Percentiles rank a stretch among this genome's conserved stretches.
These are phyloP conservation scores for Wickerhamiella slavikovae DNA, from an alignment of 805 yeast species.

Conservation along the genomic window DNA sequence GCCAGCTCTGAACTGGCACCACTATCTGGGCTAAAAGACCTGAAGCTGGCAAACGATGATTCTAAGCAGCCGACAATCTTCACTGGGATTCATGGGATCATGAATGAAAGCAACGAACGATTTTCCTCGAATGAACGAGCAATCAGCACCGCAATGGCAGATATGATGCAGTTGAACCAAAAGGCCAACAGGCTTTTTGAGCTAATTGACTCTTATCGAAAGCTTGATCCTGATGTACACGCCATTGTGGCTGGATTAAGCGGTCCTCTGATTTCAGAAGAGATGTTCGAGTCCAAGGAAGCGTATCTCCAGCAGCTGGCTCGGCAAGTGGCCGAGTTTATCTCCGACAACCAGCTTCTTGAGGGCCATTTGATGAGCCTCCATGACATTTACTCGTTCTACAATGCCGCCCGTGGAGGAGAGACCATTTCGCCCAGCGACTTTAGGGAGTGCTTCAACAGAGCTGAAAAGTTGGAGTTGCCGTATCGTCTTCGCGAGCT, in stretches of 20 bases:
- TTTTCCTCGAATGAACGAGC: slow-evolving; percentile 38
- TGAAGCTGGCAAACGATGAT: too few relatives aligned
- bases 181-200: slow-evolving; percentile 53
- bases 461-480: slow-evolving; percentile 34
- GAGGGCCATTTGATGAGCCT: slow-evolving; percentile 41
- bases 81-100: slow-evolving; percentile 54
- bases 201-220: slow-evolving; percentile 23
- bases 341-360: slow-evolving; percentile 25
- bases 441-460: slow-evolving; percentile 36
- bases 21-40: too few relatives aligned
- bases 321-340: slow-evolving; percentile 58
- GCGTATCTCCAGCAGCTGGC: slow-evolving; percentile 37
- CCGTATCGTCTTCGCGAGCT: slow-evolving; percentile 30
- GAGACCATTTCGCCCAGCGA: slow-evolving; percentile 54
- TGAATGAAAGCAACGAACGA: slow-evolving; percentile 32
- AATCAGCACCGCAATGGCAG: slow-evolving; percentile 49
- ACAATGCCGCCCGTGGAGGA: slow-evolving; percentile 43
- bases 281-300: slow-evolving; percentile 17
- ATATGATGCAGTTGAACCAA: slow-evolving; percentile 52
- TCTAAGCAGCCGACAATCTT: too few relatives aligned
- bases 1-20: too few relatives aligned
- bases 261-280: slow-evolving; percentile 17
- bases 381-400: slow-evolving; percentile 40
- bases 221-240: neutral
- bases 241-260: slow-evolving; percentile 15